A percentile compares a stretch with the other conserved stretches of the same genome.
Evolutionary conservation across 768 basidiomycete genomes (phyloP).

Genomic region (Tulasnella calospora): DNA sequence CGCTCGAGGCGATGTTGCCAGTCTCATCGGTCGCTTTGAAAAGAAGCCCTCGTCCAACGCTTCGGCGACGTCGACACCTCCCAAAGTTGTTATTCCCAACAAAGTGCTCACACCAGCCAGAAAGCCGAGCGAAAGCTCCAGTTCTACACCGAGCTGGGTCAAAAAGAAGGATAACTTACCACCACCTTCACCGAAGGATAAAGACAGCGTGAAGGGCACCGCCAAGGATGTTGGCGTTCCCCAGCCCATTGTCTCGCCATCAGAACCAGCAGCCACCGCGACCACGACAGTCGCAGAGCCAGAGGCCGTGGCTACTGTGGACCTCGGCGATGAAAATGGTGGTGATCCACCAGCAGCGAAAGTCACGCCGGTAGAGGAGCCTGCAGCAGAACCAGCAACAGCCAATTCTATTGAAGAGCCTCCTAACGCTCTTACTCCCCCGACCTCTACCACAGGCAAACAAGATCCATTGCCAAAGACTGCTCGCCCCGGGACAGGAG

Average conservation of each 20-base stretch:
- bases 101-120: background rate
- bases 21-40: slow-evolving; percentile 86
- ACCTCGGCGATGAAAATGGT: slow-evolving; percentile 10
- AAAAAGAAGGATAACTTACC: slow-evolving; percentile 13
- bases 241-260: slow-evolving; percentile 31
- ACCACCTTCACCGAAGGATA: background rate
- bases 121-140: background rate
- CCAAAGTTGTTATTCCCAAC: background rate
- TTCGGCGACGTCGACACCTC: slow-evolving; percentile 6
- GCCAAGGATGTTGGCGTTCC: slow-evolving; percentile 34
- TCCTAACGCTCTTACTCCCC: slow-evolving; percentile 5
- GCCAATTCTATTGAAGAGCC: slow-evolving; percentile 32
- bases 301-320: slow-evolving; percentile 22
- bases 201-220: slow-evolving; percentile 28
- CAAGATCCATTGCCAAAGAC: slow-evolving; percentile 22
- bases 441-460: slow-evolving; percentile 6
- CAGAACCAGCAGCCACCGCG: background rate
- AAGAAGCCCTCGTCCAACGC: slow-evolving; percentile 60
- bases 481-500: slow-evolving; percentile 25
- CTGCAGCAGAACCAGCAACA: slow-evolving; percentile 32
- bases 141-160: slow-evolving; percentile 5
- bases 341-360: slow-evolving; percentile 20
- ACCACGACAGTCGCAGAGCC: slow-evolving; percentile 26
- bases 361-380: slow-evolving; percentile 5
- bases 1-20: slow-evolving; percentile 80